These are phyloP conservation scores for Pseudoperonospora humuli DNA, from an alignment of 352 stramenopile genomes.

Conservation along the genomic window DNA sequence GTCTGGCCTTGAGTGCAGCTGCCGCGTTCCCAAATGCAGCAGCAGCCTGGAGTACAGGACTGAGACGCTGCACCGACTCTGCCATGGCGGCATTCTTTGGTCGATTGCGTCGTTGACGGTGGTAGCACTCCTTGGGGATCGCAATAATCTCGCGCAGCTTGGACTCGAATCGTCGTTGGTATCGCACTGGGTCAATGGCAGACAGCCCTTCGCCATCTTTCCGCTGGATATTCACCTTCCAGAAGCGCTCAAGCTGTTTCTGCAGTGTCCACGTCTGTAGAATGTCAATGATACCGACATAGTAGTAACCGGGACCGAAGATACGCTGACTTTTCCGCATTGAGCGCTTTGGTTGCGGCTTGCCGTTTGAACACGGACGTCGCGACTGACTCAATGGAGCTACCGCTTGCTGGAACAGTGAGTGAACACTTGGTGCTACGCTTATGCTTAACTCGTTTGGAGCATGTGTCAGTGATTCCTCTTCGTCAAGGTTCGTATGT, in stretches of 20 bases:
- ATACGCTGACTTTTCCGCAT: slow-evolving; percentile 73
- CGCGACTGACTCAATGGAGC: slow-evolving; percentile 19
- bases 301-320: slow-evolving; percentile 82
- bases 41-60: slow-evolving; percentile 27
- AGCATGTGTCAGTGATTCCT: slow-evolving; percentile 1
- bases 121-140: slow-evolving; percentile 53
- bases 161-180: slow-evolving; percentile 75
- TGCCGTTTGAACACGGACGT: slow-evolving; percentile 6
- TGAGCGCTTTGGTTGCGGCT: slow-evolving; percentile 29
- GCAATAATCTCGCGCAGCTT: slow-evolving; percentile 79
- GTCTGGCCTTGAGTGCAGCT: slow-evolving; percentile 12
- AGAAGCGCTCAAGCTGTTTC: slow-evolving; percentile 78
- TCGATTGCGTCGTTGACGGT: slow-evolving; percentile 11
- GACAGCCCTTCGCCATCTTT: slow-evolving; percentile 70
- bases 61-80: slow-evolving; percentile 29
- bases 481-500: slow-evolving; percentile 8
- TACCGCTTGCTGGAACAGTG: slow-evolving; percentile 17
- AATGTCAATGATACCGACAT: slow-evolving; percentile 88
- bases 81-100: slow-evolving; percentile 14
- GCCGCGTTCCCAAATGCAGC: slow-evolving; percentile 24
- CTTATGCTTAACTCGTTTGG: slow-evolving; percentile 7
- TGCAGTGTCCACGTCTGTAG: slow-evolving; percentile 83
- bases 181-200: slow-evolving; percentile 67
- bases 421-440: slow-evolving; percentile 26
- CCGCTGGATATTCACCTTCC: slow-evolving; percentile 68